Conservation (phyloP, 164 flowering plant species). For the Liquidambar formosana region DNA sequence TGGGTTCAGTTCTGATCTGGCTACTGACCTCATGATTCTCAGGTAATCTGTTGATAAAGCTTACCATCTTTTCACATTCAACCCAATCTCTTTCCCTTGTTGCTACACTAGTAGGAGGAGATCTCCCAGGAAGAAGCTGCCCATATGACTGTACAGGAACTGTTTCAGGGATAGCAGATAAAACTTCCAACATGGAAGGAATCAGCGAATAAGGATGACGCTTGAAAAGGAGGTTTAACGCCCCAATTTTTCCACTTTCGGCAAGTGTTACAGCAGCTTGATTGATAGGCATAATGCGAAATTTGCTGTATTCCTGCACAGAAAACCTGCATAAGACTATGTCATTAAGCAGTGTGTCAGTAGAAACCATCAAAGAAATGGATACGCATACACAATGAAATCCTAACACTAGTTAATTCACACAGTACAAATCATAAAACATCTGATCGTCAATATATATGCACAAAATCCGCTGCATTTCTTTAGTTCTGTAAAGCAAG, state of each 20-base stretch:
- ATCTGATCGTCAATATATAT: background rate
- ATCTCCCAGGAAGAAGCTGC: constrained; percentile 91
- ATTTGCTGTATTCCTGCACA: constrained; percentile 71
- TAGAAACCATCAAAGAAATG: constrained; percentile 18
- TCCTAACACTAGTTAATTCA: background rate
- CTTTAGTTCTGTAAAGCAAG: background rate
- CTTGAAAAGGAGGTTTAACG: constrained; percentile 90
- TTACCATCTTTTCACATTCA: constrained; percentile 72
- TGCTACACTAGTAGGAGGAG: constrained; percentile 63
- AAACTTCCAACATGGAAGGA: constrained; percentile 65
- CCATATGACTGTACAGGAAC: constrained; percentile 78
- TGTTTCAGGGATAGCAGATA: constrained; percentile 93
- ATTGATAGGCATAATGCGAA: constrained; percentile 62
- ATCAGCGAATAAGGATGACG: constrained; percentile 90
- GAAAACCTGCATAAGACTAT: constrained; percentile 75
- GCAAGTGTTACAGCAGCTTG: constrained; percentile 79
- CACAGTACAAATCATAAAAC: background rate
- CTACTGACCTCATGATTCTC: constrained; percentile 30
- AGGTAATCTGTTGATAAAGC: constrained; percentile 37
- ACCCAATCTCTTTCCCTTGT: constrained; percentile 94
- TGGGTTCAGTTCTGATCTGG: constrained; percentile 67
- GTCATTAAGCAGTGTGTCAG: constrained; percentile 39
- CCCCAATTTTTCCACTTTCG: constrained; percentile 94
- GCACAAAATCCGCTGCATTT: background rate
- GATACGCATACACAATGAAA: background rate